phyloP scores from a whole-genome alignment of 441 rosid genomes.

The Capsella rubella region DNA sequence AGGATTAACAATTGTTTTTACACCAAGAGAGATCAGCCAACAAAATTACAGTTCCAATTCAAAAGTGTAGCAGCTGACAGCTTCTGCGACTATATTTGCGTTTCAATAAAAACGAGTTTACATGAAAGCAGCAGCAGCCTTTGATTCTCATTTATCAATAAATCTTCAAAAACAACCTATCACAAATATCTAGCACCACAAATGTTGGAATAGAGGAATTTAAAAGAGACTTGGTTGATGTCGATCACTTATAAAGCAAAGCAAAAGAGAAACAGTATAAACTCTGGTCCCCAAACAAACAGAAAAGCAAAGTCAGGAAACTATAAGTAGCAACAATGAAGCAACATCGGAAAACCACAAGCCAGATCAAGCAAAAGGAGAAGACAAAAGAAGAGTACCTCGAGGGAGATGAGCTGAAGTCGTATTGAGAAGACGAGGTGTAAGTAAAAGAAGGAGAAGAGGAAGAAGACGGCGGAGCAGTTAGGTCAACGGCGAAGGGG shows the following conservation, averaged over 20 bases:
- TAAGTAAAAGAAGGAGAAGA: slow-evolving; percentile 52
- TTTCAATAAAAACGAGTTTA: slow-evolving; percentile 8
- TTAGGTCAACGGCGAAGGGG: slow-evolving; percentile 47
- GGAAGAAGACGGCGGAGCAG: slow-evolving; percentile 56
- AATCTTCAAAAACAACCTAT: slow-evolving; percentile 20
- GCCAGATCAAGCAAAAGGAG: slow-evolving; percentile 9
- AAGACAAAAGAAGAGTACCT: slow-evolving; percentile 53
- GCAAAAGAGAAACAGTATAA: slow-evolving; percentile 20
- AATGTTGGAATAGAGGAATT: slow-evolving; percentile 23
- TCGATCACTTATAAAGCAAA: slow-evolving; percentile 34
- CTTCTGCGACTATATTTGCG: background rate
- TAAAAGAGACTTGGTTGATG: slow-evolving; percentile 26
- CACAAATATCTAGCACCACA: slow-evolving; percentile 33
- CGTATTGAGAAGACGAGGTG: slow-evolving; percentile 46
- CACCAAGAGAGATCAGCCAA: slow-evolving; percentile 28
- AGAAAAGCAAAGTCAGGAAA: slow-evolving; percentile 41
- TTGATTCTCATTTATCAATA: slow-evolving; percentile 26
- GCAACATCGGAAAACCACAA: slow-evolving; percentile 10
- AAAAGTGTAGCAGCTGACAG: slow-evolving; percentile 19
- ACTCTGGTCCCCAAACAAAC: slow-evolving; percentile 21
- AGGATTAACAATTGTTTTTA: slow-evolving; percentile 22
- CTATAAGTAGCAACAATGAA: slow-evolving; percentile 25
- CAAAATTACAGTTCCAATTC: slow-evolving; percentile 12
- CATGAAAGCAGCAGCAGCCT: slow-evolving; percentile 19
- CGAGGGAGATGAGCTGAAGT: slow-evolving; percentile 63